These are phyloP conservation scores for Clathrus columnatus DNA, from an alignment of 768 basidiomycete species.

Conservation along the genomic window DNA sequence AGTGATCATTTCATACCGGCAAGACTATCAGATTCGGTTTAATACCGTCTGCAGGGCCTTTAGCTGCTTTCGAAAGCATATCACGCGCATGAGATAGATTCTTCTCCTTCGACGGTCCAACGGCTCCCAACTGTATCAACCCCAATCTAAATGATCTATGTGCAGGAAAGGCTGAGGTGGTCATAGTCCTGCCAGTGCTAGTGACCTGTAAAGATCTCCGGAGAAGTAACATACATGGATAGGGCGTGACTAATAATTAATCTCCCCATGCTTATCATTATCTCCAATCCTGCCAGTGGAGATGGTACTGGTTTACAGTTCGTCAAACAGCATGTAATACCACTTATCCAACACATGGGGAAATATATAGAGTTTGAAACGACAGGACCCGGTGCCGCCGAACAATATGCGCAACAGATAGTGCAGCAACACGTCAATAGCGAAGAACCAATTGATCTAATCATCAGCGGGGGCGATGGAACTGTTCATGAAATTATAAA, in stretches of 20 bases:
- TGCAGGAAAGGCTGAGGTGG: slow-evolving; percentile 18
- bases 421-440: slow-evolving; percentile 23
- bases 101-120: slow-evolving; percentile 56
- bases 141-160: slow-evolving; percentile 79
- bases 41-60: slow-evolving; percentile 19
- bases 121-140: slow-evolving; percentile 78
- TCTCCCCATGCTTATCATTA: slow-evolving; percentile 19
- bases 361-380: slow-evolving; percentile 38
- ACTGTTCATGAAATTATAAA: slow-evolving; percentile 87
- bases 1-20: slow-evolving; percentile 43
- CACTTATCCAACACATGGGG: slow-evolving; percentile 42
- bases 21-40: slow-evolving; percentile 80
- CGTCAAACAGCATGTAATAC: slow-evolving; percentile 53
- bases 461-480: slow-evolving; percentile 73
- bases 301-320: slow-evolving; percentile 45
- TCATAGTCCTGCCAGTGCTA: slow-evolving; percentile 1
- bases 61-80: slow-evolving; percentile 67
- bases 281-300: slow-evolving; percentile 76
- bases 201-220: neutral
- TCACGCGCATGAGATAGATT: slow-evolving; percentile 80
- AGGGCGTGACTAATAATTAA: neutral
- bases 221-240: neutral
- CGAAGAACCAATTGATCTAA: slow-evolving; percentile 34
- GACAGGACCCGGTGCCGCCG: slow-evolving; percentile 45
- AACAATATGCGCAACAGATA: slow-evolving; percentile 32